Evolutionary conservation across 2,329 filamentous ascomycete genomes (phyloP).

Genomic region (Aspergillus oerlinghausenensis): DNA sequence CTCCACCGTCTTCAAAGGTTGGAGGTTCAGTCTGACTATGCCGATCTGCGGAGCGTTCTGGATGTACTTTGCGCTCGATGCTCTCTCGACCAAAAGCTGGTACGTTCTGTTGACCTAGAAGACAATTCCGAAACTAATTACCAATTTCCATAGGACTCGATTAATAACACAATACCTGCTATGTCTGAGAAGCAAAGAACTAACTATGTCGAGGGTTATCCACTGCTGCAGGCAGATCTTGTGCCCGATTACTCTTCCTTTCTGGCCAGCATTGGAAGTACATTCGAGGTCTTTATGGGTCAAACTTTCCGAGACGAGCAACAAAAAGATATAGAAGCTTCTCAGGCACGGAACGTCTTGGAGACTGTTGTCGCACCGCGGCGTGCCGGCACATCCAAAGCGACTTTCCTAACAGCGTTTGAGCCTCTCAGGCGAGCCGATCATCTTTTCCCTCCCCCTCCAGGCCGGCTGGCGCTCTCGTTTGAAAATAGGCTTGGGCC

Average conservation of each 20-base stretch:
- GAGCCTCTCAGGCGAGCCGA: conserved; percentile 46
- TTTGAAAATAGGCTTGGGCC: conserved; percentile 68
- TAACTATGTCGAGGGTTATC: conserved; percentile 52
- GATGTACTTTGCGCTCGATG: conserved; percentile 30
- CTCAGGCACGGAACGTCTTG: conserved; percentile 27
- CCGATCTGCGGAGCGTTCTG: conserved; percentile 33
- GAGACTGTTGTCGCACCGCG: conserved; percentile 17
- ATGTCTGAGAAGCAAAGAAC: conserved; percentile 50
- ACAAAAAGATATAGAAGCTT: conserved; percentile 18
- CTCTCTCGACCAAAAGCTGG: conserved; percentile 24
- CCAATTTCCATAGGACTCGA: conserved; percentile 35
- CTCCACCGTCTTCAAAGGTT: conserved; percentile 25
- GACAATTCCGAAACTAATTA: conserved; percentile 12
- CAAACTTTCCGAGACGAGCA: conserved; percentile 18
- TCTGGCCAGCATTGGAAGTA: conserved; percentile 29
- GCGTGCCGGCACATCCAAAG: conserved; percentile 25
- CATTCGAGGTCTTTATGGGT: conserved; percentile 26
- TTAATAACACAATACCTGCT: conserved; percentile 62
- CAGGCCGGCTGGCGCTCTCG: conserved; percentile 53
- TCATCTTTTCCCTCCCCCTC: conserved; percentile 28
- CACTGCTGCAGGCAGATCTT: conserved; percentile 51
- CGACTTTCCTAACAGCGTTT: conserved; percentile 46
- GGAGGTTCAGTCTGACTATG: conserved; percentile 23
- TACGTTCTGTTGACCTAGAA: conserved; percentile 12
- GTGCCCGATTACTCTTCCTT: conserved; percentile 42